These are phyloP conservation scores for Rhizopogon vesiculosus DNA, from an alignment of 768 basidiomycete species.

Conservation along the genomic window DNA sequence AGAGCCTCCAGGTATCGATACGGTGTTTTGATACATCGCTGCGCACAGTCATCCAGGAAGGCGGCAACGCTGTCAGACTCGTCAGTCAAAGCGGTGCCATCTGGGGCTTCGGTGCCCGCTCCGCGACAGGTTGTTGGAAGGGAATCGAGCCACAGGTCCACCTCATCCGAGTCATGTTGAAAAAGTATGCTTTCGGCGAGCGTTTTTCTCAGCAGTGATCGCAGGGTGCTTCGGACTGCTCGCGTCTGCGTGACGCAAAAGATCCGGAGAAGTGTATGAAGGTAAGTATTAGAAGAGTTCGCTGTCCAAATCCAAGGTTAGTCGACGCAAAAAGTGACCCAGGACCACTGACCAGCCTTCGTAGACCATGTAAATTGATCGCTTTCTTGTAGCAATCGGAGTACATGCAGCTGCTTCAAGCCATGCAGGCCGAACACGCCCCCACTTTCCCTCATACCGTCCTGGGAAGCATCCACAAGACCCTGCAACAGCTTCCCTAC, in stretches of 20 bases:
- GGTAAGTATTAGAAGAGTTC: conserved; percentile 54
- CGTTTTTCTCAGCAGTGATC: conserved; percentile 54
- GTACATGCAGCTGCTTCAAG: conserved; percentile 70
- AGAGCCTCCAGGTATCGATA: conserved; percentile 83
- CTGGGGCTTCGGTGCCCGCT: conserved; percentile 38
- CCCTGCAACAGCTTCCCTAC: conserved; percentile 69
- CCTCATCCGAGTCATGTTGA: conserved; percentile 69
- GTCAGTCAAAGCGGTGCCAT: conserved; percentile 47
- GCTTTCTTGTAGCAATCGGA: conserved; percentile 68
- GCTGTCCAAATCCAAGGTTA: conserved; percentile 20
- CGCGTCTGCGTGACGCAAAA: conserved; percentile 46
- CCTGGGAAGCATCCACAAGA: conserved; percentile 43
- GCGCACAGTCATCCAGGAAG: conserved; percentile 86
- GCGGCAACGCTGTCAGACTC: conserved; percentile 52
- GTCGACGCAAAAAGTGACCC: background rate
- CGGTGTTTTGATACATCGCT: conserved; percentile 76
- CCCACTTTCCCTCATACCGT: conserved; percentile 47
- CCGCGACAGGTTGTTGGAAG: conserved; percentile 43
- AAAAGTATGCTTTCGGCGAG: conserved; percentile 75
- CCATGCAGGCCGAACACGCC: conserved; percentile 39
- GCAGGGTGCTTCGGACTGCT: conserved; percentile 49
- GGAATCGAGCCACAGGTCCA: conserved; percentile 67
- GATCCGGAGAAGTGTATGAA: conserved; percentile 68
- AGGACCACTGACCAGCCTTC: conserved; percentile 55
- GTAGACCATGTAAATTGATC: conserved; percentile 78